Percentiles rank a stretch among this genome's conserved stretches.
phyloP scores from a whole-genome alignment of 441 rosid genomes.

The Erodium moschatum region DNA sequence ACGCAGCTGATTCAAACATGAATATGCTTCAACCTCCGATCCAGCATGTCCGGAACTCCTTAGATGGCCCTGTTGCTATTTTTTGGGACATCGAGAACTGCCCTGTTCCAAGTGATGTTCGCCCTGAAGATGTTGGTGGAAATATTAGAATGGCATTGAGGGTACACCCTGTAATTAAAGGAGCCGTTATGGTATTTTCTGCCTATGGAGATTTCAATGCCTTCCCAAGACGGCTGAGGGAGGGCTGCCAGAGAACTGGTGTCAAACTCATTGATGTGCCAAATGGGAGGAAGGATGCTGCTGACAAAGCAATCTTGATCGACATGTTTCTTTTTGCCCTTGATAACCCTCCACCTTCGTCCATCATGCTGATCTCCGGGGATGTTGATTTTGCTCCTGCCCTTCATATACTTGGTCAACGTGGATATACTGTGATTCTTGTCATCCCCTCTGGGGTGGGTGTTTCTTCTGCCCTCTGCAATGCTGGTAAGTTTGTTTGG shows the following conservation, averaged over 20 bases:
- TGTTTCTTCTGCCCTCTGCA: constrained; percentile 76
- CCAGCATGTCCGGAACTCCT: constrained; percentile 32
- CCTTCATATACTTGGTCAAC: constrained; percentile 84
- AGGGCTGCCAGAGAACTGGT: constrained; percentile 96
- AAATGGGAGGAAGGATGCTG: constrained; percentile 91
- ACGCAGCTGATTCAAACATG: constrained; percentile 27
- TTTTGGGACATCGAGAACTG: constrained; percentile 97
- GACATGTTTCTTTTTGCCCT: constrained; percentile 95
- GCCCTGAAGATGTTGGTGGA: constrained; percentile 84
- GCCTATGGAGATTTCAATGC: constrained; percentile 94
- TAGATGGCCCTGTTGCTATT: constrained; percentile 67
- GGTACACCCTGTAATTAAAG: constrained; percentile 67
- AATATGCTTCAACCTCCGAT: constrained; percentile 27
- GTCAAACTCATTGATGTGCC: constrained; percentile 90
- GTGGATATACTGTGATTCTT: constrained; percentile 74
- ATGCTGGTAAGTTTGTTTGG: constrained; percentile 91
- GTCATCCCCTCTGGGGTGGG: constrained; percentile 77
- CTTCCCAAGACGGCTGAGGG: constrained; percentile 83
- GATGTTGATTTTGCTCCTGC: constrained; percentile 96
- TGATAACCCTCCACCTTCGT: constrained; percentile 76
- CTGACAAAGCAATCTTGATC: constrained; percentile 87
- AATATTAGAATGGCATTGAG: constrained; percentile 84
- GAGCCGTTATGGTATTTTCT: constrained; percentile 64
- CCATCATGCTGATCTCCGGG: constrained; percentile 82
- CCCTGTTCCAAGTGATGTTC: constrained; percentile 78